A percentile compares a stretch with the other conserved stretches of the same genome.
Conservation (phyloP, 2,329 filamentous ascomycete genomes). For the Massarina eburnea region DNA sequence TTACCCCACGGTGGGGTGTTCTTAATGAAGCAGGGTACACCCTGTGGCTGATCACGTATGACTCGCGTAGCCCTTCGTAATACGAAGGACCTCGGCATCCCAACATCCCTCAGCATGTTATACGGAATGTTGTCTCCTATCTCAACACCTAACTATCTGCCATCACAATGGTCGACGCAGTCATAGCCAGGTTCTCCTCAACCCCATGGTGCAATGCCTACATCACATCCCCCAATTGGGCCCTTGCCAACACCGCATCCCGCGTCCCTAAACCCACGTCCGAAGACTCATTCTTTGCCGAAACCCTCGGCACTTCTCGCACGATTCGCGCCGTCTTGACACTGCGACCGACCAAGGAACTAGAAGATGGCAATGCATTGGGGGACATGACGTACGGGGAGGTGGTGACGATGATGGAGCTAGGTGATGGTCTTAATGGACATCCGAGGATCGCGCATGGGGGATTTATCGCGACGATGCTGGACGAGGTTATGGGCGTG, state of each 20-base stretch:
- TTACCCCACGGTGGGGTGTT: neutral
- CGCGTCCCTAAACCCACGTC: conserved; percentile 30
- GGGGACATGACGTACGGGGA: conserved; percentile 32
- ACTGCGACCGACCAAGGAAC: conserved; percentile 19
- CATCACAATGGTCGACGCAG: conserved; percentile 22
- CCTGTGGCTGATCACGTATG: too few relatives aligned
- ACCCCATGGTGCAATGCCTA: conserved; percentile 55
- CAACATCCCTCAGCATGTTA: conserved; percentile 15
- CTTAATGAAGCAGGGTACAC: neutral
- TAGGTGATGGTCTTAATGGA: conserved; percentile 59
- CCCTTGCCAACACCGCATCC: conserved; percentile 42
- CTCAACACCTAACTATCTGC: neutral
- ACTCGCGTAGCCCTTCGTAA: too few relatives aligned
- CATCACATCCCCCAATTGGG: conserved; percentile 46
- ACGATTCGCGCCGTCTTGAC: conserved; percentile 48
- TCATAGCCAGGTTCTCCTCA: conserved; percentile 25
- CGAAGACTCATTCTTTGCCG: conserved; percentile 57
- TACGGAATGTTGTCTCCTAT: conserved; percentile 23
- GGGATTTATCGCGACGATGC: conserved; percentile 58
- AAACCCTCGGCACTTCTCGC: conserved; percentile 53
- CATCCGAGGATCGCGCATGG: conserved; percentile 58
- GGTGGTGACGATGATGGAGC: conserved; percentile 43
- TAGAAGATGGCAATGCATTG: conserved; percentile 13
- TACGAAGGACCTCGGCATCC: conserved; percentile 1
- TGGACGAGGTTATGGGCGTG: conserved; percentile 61